Evolutionary conservation across 345 rosid genomes (phyloP).

Genomic region (Populus nigra): DNA sequence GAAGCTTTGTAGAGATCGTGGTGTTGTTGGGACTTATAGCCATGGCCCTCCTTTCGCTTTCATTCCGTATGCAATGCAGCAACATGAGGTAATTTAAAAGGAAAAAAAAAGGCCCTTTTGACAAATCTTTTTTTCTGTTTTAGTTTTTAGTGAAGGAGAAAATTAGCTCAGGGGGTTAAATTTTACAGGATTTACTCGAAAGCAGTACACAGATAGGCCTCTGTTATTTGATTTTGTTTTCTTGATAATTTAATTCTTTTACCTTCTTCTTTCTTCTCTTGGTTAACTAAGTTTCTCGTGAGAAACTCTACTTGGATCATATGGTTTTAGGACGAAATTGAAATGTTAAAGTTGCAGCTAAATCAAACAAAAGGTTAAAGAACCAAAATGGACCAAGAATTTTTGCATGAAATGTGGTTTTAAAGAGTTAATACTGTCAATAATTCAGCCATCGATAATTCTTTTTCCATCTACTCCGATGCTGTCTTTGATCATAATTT

Average conservation of each 20-base stretch:
- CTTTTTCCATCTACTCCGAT: not conserved
- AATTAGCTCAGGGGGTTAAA: not conserved
- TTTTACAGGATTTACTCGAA: not conserved
- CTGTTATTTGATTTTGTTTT: not conserved
- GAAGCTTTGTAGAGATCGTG: slow-evolving; percentile 54
- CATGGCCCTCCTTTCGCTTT: slow-evolving; percentile 79
- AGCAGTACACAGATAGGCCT: not conserved
- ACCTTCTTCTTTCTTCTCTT: not conserved
- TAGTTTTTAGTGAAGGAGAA: not conserved
- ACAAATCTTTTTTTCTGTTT: not conserved
- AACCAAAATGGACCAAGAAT: not conserved
- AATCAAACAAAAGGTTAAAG: not conserved
- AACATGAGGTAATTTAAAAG: slow-evolving; percentile 46
- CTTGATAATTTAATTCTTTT: not conserved
- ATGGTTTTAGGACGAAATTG: not conserved
- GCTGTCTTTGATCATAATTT: slow-evolving; percentile 2
- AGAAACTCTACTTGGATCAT: not conserved
- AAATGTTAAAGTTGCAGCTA: not conserved
- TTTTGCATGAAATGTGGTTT: not conserved
- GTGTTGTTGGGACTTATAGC: slow-evolving; percentile 30
- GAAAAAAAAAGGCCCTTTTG: not conserved
- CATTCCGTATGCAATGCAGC: slow-evolving; percentile 55
- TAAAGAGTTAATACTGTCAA: not conserved
- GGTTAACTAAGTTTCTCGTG: not conserved
- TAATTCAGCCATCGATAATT: not conserved